These are phyloP conservation scores for Raphanus sativus DNA, from an alignment of 345 rosid species.

Conservation along the genomic window DNA sequence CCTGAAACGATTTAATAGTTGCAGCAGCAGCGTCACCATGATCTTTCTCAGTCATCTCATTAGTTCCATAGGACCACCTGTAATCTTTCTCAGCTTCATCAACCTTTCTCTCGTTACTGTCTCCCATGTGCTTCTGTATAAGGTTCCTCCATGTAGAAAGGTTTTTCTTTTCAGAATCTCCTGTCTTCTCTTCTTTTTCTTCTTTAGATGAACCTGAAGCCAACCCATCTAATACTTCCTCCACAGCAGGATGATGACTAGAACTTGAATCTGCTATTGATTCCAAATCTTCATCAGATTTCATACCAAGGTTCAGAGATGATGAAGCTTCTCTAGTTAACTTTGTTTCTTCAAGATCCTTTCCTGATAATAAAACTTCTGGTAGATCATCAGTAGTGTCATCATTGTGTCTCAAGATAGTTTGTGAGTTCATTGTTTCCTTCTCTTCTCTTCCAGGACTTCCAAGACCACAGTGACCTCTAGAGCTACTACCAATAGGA, in stretches of 20 bases:
- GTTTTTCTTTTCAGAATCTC: conserved; percentile 44
- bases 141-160: conserved; percentile 64
- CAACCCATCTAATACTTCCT: conserved; percentile 6
- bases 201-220: conserved; percentile 7
- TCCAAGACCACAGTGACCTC: conserved; percentile 20
- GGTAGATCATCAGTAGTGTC: conserved; percentile 2
- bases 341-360: neutral
- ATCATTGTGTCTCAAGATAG: neutral
- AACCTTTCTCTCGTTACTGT: conserved; percentile 26
- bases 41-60: conserved; percentile 27
- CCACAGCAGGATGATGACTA: conserved; percentile 11
- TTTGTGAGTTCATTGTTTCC: neutral
- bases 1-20: conserved; percentile 61
- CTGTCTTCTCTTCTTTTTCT: conserved; percentile 7
- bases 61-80: conserved; percentile 19
- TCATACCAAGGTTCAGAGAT: conserved; percentile 14
- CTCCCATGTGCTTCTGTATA: conserved; percentile 66
- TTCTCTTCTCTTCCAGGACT: conserved; percentile 15
- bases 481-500: conserved; percentile 34
- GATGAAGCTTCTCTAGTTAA: conserved; percentile 5
- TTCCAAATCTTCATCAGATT: conserved; percentile 30
- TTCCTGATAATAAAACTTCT: neutral
- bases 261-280: conserved; percentile 17
- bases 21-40: conserved; percentile 53
- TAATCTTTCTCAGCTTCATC: conserved; percentile 36